Evolutionary conservation across 2,329 filamentous ascomycete species (phyloP).

Genomic region (Penicillium sp.): DNA sequence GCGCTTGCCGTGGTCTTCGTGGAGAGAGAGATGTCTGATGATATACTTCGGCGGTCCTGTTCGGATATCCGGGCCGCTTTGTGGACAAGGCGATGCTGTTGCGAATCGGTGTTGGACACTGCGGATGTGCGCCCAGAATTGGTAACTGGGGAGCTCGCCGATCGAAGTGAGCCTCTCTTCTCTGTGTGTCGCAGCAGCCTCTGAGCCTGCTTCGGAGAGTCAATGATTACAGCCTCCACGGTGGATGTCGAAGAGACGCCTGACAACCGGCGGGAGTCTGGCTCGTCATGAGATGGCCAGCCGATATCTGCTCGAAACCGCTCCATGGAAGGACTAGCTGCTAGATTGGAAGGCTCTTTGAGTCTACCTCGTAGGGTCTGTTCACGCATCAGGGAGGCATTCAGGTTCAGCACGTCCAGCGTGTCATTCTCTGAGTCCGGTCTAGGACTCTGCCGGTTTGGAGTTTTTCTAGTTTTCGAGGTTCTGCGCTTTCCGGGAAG

Average conservation of each 20-base stretch:
- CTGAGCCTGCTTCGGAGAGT: slow-evolving; percentile 51
- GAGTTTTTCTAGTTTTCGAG: not conserved
- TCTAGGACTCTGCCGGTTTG: not conserved
- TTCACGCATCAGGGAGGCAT: slow-evolving; percentile 30
- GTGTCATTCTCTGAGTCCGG: slow-evolving; percentile 1
- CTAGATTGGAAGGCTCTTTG: slow-evolving; percentile 30
- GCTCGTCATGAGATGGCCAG: slow-evolving; percentile 48
- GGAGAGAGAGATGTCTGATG: slow-evolving; percentile 46
- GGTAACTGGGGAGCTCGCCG: slow-evolving; percentile 50
- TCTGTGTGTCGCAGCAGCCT: slow-evolving; percentile 58
- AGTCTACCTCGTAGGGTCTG: slow-evolving; percentile 40
- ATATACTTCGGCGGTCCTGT: slow-evolving; percentile 48
- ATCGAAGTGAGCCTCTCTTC: slow-evolving; percentile 57
- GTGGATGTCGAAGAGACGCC: slow-evolving; percentile 58
- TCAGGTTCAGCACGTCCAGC: slow-evolving; percentile 22
- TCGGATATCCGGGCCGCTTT: slow-evolving; percentile 56
- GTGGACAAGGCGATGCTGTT: slow-evolving; percentile 56
- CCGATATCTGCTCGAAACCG: slow-evolving; percentile 55
- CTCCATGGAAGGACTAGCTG: slow-evolving; percentile 48
- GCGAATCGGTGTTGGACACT: slow-evolving; percentile 46
- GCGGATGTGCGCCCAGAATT: slow-evolving; percentile 52
- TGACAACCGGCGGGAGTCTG: slow-evolving; percentile 51
- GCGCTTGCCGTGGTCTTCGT: slow-evolving; percentile 35
- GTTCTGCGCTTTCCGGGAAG: slow-evolving; percentile 15
- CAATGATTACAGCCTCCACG: slow-evolving; percentile 60